These are phyloP conservation scores for Chaetomium olivaceum DNA, from an alignment of 2,329 filamentous ascomycete genomes.

Conservation along the genomic window DNA sequence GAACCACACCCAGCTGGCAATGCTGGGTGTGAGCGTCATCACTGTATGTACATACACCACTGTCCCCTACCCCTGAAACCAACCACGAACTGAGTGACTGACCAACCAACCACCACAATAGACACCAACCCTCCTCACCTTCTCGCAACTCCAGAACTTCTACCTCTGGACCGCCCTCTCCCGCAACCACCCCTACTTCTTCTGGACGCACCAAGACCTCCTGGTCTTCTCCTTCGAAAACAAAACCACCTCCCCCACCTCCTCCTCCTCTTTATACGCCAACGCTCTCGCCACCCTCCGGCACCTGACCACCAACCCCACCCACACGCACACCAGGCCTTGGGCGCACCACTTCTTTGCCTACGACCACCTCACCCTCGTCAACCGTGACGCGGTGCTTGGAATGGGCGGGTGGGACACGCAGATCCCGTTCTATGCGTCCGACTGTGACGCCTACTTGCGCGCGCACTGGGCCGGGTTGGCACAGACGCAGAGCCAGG, in stretches of 20 bases:
- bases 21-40: conserved; percentile 54
- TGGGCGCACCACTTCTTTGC: conserved; percentile 59
- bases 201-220: conserved; percentile 57
- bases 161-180: conserved; percentile 42
- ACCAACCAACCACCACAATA: conserved; percentile 27
- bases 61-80: too few relatives aligned
- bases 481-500: conserved; percentile 42
- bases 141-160: conserved; percentile 57
- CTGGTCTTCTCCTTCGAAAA: conserved; percentile 48
- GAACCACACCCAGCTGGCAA: conserved; percentile 49
- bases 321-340: conserved; percentile 31
- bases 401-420: conserved; percentile 58
- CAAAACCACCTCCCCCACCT: conserved; percentile 44
- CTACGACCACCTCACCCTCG: conserved; percentile 60
- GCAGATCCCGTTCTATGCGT: conserved; percentile 58
- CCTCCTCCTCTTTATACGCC: conserved; percentile 39
- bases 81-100: conserved; percentile 2
- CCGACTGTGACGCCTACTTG: conserved; percentile 58
- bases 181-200: conserved; percentile 51
- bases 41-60: conserved; percentile 33
- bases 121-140: conserved; percentile 53
- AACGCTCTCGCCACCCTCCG: conserved; percentile 42
- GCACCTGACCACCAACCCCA: conserved; percentile 34
- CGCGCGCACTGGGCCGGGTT: conserved; percentile 46
- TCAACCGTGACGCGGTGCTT: conserved; percentile 54